Conservation (phyloP, 192 early-diverging fungal genomes). For the Coemansia sp. region DNA sequence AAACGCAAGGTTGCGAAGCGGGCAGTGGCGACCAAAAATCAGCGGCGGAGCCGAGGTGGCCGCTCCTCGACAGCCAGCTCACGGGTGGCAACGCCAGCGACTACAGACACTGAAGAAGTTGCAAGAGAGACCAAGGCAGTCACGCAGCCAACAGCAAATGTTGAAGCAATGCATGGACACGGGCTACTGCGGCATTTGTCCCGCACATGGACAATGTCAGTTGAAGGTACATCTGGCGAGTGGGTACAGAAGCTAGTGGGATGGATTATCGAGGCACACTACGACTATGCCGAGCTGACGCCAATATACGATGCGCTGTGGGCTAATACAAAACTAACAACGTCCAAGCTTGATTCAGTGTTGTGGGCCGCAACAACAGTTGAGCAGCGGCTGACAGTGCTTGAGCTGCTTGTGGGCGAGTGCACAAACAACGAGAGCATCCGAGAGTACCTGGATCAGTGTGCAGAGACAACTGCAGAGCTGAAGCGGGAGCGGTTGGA, state of each 20-base stretch:
- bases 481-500: conserved; percentile 77
- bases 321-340: conserved; percentile 9
- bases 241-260: conserved; percentile 42
- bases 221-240: conserved; percentile 6
- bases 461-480: conserved; percentile 67
- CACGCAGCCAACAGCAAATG: neutral
- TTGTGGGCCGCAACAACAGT: conserved; percentile 22
- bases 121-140: neutral
- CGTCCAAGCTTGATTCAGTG: neutral
- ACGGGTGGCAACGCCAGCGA: conserved; percentile 13
- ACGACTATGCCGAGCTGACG: conserved; percentile 32
- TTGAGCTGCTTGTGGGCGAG: conserved; percentile 66
- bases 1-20: neutral
- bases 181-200: conserved; percentile 33
- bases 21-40: neutral
- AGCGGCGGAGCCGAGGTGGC: conserved; percentile 5
- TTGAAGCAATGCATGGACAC: conserved; percentile 13
- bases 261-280: conserved; percentile 40
- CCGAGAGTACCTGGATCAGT: conserved; percentile 73
- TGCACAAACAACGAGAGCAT: conserved; percentile 57
- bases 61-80: conserved; percentile 16
- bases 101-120: neutral
- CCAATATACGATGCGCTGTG: conserved; percentile 46
- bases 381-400: conserved; percentile 61
- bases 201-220: conserved; percentile 23